Conservation (phyloP, 805 yeast species). For the Candida pini region DNA sequence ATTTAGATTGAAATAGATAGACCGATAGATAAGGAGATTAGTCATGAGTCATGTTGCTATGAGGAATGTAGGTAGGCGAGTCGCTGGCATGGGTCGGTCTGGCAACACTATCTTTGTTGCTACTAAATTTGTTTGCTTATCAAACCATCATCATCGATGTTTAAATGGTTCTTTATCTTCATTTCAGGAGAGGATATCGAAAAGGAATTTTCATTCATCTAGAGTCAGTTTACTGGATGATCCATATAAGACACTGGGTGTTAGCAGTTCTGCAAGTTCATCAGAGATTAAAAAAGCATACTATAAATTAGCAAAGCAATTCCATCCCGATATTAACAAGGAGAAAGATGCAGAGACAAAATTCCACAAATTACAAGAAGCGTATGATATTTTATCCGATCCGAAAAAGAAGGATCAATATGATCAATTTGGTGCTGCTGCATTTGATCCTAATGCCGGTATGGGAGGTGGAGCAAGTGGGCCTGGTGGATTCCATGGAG, state of each 20-base stretch:
- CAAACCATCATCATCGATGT: too few relatives aligned
- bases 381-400: constrained; percentile 87
- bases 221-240: constrained; percentile 38
- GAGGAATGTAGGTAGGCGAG: too few relatives aligned
- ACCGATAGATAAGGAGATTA: too few relatives aligned
- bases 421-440: constrained; percentile 88
- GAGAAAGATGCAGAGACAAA: constrained; percentile 81
- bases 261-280: constrained; percentile 60
- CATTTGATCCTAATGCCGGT: constrained; percentile 60
- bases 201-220: constrained; percentile 40
- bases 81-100: too few relatives aligned
- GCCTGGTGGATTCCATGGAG: constrained; percentile 41
- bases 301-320: constrained; percentile 87
- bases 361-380: constrained; percentile 90
- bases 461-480: constrained; percentile 43
- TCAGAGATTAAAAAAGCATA: constrained; percentile 94
- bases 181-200: too few relatives aligned
- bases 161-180: too few relatives aligned
- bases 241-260: constrained; percentile 84
- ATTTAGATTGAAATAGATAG: too few relatives aligned
- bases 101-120: too few relatives aligned
- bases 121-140: too few relatives aligned
- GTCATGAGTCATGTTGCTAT: too few relatives aligned
- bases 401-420: constrained; percentile 80
- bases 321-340: constrained; percentile 95